Conservation (phyloP, 129 eudicot species). For the Sambucus nigra region DNA sequence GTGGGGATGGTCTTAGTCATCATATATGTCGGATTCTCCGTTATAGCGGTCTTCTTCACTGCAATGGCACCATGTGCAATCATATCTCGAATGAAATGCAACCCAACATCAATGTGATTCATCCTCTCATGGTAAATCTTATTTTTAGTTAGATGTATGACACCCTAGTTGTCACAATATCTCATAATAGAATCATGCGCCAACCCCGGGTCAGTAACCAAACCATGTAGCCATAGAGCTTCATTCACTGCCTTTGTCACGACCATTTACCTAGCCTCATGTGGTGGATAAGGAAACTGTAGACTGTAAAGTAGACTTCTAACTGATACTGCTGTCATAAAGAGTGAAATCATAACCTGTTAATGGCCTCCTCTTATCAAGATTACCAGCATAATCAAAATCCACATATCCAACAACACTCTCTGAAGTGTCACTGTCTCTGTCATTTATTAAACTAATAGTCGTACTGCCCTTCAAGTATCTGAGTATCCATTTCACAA, state of each 20-base stretch:
- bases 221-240: background rate
- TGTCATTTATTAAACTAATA: background rate
- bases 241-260: background rate
- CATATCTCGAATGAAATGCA: background rate
- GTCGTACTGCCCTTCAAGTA: background rate
- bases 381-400: background rate
- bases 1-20: background rate
- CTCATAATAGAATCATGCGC: background rate
- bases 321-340: background rate
- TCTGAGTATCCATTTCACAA: background rate
- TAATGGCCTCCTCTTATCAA: background rate
- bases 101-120: background rate
- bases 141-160: background rate
- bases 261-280: no score
- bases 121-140: background rate
- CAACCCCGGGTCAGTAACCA: background rate
- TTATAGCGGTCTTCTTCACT: background rate
- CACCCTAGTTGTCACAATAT: background rate
- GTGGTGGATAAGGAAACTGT: no score
- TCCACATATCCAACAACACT: background rate
- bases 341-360: background rate
- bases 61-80: background rate
- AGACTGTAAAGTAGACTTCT: background rate
- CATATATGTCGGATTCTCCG: background rate
- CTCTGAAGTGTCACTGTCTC: background rate